Evolutionary conservation across 2,329 filamentous ascomycete species (phyloP).

Genomic region (Nannizziopsis arthrosporioides): DNA sequence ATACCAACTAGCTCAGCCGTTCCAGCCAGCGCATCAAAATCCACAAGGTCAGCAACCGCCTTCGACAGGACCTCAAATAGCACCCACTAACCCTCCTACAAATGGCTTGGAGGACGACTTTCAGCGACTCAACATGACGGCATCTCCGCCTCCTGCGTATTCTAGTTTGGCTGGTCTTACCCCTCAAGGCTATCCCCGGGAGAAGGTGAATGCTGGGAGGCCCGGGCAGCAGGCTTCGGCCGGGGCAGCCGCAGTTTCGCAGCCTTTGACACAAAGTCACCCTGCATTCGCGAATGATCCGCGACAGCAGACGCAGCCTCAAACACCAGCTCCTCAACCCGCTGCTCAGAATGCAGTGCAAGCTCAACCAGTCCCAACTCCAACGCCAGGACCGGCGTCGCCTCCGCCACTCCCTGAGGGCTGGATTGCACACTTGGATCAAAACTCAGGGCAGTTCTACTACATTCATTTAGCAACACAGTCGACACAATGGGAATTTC

Average conservation of each 20-base stretch:
- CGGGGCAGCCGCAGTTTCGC: slow-evolving; percentile 17
- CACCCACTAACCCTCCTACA: slow-evolving; percentile 39
- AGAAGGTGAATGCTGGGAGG: slow-evolving; percentile 48
- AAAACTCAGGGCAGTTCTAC: slow-evolving; percentile 94
- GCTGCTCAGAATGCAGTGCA: slow-evolving; percentile 2
- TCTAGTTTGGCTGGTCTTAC: slow-evolving; percentile 52
- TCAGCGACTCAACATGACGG: slow-evolving; percentile 64
- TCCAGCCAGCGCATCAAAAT: too few species aligned
- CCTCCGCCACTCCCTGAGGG: slow-evolving; percentile 91
- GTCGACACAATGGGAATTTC: slow-evolving; percentile 97
- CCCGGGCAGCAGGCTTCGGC: slow-evolving; percentile 18
- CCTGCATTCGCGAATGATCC: slow-evolving; percentile 85
- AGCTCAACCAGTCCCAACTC: slow-evolving; percentile 22
- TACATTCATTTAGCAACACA: slow-evolving; percentile 95
- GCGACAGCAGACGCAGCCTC: slow-evolving; percentile 26
- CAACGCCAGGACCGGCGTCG: slow-evolving; percentile 55
- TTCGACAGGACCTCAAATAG: slow-evolving; percentile 14
- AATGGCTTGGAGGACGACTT: slow-evolving; percentile 73
- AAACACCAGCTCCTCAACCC: neutral
- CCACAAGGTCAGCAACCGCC: slow-evolving; percentile 18
- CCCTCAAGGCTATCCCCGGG: slow-evolving; percentile 54
- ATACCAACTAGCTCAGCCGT: slow-evolving; percentile 16
- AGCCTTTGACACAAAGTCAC: slow-evolving; percentile 44
- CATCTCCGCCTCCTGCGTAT: slow-evolving; percentile 90
- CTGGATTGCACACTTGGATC: slow-evolving; percentile 94